Conservation (phyloP, 805 yeast genomes). For the Ascoidea rubescens region DNA sequence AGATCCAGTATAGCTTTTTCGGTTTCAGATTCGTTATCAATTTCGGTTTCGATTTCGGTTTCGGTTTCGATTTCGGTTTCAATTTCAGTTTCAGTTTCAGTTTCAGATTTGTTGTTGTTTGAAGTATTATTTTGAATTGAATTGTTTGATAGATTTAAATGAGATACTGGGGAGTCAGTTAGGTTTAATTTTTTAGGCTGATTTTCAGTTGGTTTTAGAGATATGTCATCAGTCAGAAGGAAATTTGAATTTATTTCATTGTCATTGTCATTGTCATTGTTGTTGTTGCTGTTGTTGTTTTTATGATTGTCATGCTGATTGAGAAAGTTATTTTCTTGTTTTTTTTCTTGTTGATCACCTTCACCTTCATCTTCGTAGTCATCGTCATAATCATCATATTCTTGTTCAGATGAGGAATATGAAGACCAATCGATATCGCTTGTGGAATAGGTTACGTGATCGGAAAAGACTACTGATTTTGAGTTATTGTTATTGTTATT, state of each 20-base stretch:
- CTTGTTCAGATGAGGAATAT: constrained; percentile 1
- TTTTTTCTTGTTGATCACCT: constrained; percentile 1
- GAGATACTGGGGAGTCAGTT: not conserved
- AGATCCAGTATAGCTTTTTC: too few species aligned
- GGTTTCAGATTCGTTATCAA: too few species aligned
- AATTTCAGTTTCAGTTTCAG: too few species aligned
- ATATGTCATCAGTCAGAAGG: too few species aligned
- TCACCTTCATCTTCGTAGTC: not conserved
- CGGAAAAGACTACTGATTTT: constrained; percentile 7
- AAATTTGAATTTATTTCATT: not conserved
- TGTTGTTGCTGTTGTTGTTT: too few species aligned
- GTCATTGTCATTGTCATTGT: not conserved
- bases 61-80: too few species aligned
- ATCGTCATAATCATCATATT: constrained; percentile 1
- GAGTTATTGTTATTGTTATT: constrained; percentile 1
- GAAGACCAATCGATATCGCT: not conserved
- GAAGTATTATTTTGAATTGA: too few species aligned
- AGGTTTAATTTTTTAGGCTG: not conserved
- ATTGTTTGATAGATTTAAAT: too few species aligned
- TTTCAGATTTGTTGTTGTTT: too few species aligned
- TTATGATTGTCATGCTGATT: too few species aligned
- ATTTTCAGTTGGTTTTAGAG: too few species aligned
- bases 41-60: too few species aligned
- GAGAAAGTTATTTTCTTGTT: not conserved
- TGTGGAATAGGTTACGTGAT: constrained; percentile 5